Conservation (phyloP, 2,329 filamentous ascomycete genomes). For the Microdochium paspali region DNA sequence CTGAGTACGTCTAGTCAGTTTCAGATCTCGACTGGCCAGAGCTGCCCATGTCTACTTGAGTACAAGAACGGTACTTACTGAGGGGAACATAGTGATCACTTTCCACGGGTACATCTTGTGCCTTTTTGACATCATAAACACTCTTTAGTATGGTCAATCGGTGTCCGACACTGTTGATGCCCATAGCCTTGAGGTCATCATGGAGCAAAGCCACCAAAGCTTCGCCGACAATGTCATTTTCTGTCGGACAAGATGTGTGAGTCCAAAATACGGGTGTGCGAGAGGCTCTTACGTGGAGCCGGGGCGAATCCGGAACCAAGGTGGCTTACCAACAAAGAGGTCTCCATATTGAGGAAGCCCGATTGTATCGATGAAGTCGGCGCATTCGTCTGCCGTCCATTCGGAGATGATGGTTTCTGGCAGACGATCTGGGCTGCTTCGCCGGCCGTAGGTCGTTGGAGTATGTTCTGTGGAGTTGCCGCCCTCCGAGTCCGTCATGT, state of each 20-base stretch:
- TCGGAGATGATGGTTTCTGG: slow-evolving; percentile 70
- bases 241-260: slow-evolving; percentile 30
- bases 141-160: slow-evolving; percentile 90
- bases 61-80: slow-evolving; percentile 48
- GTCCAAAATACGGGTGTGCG: slow-evolving; percentile 14
- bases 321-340: slow-evolving; percentile 61
- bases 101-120: slow-evolving; percentile 84
- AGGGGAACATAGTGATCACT: slow-evolving; percentile 88
- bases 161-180: slow-evolving; percentile 85
- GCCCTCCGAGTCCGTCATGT: slow-evolving; percentile 62
- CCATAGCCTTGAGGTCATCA: slow-evolving; percentile 92
- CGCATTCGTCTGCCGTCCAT: slow-evolving; percentile 81
- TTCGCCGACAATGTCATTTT: slow-evolving; percentile 91
- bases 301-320: slow-evolving; percentile 6
- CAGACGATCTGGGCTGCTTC: slow-evolving; percentile 52
- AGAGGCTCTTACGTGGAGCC: no score
- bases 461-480: slow-evolving; percentile 64
- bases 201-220: slow-evolving; percentile 82
- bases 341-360: slow-evolving; percentile 77
- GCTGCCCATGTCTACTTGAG: no score
- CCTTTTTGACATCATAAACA: slow-evolving; percentile 93
- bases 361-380: slow-evolving; percentile 75
- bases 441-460: slow-evolving; percentile 67
- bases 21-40: no score
- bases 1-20: no score